phyloP scores from a whole-genome alignment of 768 basidiomycete species.

The Lactarius evosmus region DNA sequence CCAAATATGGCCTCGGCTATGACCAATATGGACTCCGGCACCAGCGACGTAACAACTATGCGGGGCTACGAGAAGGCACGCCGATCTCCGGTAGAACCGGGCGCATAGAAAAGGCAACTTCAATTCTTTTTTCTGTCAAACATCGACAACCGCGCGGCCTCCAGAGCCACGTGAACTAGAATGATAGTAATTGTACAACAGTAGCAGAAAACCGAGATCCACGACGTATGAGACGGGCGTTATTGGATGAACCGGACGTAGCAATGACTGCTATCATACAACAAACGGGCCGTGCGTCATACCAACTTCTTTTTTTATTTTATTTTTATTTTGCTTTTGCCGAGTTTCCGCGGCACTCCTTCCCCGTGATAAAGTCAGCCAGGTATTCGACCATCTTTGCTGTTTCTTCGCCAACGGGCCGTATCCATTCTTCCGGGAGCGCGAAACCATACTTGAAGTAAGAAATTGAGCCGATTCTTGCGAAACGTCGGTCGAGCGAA shows the following conservation, averaged over 20 bases:
- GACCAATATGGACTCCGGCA: too few relatives aligned
- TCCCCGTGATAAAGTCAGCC: slow-evolving; percentile 56
- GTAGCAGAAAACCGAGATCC: not conserved
- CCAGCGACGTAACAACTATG: not conserved
- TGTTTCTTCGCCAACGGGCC: slow-evolving; percentile 78
- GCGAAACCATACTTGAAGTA: slow-evolving; percentile 68
- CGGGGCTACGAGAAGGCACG: too few relatives aligned
- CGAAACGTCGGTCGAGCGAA: too few relatives aligned
- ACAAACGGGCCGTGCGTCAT: not conserved
- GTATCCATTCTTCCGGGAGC: slow-evolving; percentile 66
- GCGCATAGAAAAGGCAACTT: not conserved
- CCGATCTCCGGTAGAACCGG: too few relatives aligned
- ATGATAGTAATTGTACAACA: not conserved
- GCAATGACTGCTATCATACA: not conserved
- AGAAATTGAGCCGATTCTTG: slow-evolving; percentile 7
- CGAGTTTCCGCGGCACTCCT: slow-evolving; percentile 29
- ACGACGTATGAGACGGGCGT: not conserved
- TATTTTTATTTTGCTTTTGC: not conserved
- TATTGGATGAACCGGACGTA: not conserved
- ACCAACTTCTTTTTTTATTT: not conserved
- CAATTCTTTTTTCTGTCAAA: not conserved
- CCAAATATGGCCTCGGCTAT: too few relatives aligned
- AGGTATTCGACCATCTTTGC: slow-evolving; percentile 62
- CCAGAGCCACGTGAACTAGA: not conserved
- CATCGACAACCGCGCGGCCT: not conserved